Evolutionary conservation across 805 yeast genomes (phyloP), one percentile per base, ranked within the genome.

Genomic region (Groenewaldozyma salmanticensis): DNA sequence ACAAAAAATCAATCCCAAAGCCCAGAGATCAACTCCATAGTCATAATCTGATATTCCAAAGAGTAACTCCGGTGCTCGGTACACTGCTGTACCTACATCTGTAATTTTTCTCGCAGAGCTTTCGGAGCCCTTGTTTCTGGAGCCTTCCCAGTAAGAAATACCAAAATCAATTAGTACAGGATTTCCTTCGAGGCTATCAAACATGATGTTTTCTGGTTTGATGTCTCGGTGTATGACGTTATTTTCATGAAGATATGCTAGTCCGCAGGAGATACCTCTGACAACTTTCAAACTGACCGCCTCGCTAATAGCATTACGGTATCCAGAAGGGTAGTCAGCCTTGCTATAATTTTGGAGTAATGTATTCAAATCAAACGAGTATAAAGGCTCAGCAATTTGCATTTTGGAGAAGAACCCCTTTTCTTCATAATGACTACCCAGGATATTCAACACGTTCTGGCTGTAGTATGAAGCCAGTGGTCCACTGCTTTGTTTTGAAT

Each of bases 141-240:
- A 64, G 6, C 58, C 52, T 4, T 58, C 54, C 21, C 70, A 67
- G 38, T 72, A 70, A 31, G 84, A 78, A 2, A 77, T 70, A 4
- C 94, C 92, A 59, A 80, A 79, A 52, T 85, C 94, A 13, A 76
- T 73, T 1, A 80, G 47, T 5, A 61, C 51, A 44, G 37, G 57
- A 27, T 48, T 54, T 16, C 50, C 38, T 18, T 53, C 68, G 16
- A 64, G 27, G 44, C 21, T 33, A 51, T 43, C 63, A 45, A 80
- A 77, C 54, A 85, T 59, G 41, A 84, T 74, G 55, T 84, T 84
- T 38, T 79, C 85, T 1, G 92, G 87, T 58, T 92, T 92, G 49
- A 62, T 5, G 61, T 50, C 49, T 59, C 66, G 70, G 27, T 51
- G 59, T 13, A 71, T 54, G 1, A 72, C 61, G 1, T 58, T 52